Conservation (phyloP, 1,284 basidiomycete species). For the Xerocomus nothofagi region DNA sequence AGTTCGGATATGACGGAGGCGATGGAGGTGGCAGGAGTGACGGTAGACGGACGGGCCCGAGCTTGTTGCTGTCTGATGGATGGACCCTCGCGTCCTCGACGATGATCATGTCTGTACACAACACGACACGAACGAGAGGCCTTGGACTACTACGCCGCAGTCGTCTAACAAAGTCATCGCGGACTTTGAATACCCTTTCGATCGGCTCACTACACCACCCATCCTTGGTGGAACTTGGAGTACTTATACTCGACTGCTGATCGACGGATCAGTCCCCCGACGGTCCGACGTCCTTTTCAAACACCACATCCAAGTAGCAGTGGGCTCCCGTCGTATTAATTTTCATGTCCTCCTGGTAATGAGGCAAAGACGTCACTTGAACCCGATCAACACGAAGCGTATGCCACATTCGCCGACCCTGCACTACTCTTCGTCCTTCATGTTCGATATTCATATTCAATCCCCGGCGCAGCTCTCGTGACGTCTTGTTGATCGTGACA, state of each 20-base stretch:
- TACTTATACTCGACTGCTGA: no score
- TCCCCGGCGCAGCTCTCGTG: constrained; percentile 13
- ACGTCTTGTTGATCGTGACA: constrained; percentile 1
- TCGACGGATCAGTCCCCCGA: no score
- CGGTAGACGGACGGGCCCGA: constrained; percentile 12
- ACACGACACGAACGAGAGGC: no score
- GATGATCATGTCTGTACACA: constrained; percentile 9
- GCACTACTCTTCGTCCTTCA: no score
- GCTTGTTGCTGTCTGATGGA: not conserved
- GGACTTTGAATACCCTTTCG: constrained; percentile 2
- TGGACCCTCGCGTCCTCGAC: constrained; percentile 5
- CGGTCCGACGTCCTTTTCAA: no score
- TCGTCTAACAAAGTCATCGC: no score
- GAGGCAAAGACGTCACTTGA: constrained; percentile 12
- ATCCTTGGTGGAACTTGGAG: no score
- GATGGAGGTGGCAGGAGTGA: constrained; percentile 5
- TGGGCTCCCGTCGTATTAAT: not conserved
- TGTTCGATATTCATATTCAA: constrained; percentile 1
- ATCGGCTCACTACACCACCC: no score
- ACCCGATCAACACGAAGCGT: constrained; percentile 6
- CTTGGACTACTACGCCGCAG: no score
- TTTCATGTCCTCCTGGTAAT: not conserved
- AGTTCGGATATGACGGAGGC: constrained; percentile 19
- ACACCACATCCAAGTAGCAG: no score
- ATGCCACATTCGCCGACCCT: constrained; percentile 2